Evolutionary conservation across 768 basidiomycete species (phyloP).

Genomic region (Boletales sp.): DNA sequence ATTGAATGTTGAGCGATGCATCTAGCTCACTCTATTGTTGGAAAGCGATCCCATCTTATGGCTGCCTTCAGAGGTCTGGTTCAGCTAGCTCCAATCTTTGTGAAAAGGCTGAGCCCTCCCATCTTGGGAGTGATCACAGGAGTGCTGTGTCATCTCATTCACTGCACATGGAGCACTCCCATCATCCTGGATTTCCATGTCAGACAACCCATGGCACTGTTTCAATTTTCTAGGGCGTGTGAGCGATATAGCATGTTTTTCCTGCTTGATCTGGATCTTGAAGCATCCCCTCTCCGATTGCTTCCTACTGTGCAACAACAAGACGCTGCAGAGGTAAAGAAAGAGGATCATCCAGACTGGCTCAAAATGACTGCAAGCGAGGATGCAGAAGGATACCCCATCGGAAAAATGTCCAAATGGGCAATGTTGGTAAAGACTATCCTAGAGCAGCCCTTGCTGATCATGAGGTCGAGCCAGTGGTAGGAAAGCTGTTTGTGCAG

Average conservation of each 20-base stretch:
- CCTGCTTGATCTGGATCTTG: neutral
- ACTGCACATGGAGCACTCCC: neutral
- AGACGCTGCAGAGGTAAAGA: neutral
- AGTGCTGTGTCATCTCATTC: conserved; percentile 4
- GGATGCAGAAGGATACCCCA: neutral
- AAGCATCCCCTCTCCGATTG: neutral
- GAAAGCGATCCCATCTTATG: conserved; percentile 4
- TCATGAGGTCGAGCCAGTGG: too few species aligned
- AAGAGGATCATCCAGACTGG: too few species aligned
- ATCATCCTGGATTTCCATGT: conserved; percentile 5
- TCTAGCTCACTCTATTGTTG: too few species aligned
- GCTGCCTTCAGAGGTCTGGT: conserved; percentile 2
- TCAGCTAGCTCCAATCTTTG: neutral
- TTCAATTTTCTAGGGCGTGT: neutral
- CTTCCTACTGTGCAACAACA: neutral
- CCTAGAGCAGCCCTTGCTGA: too few species aligned
- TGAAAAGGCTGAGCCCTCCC: neutral
- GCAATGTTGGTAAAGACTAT: neutral
- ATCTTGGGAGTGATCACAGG: conserved; percentile 11
- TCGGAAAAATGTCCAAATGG: neutral
- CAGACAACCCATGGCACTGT: neutral
- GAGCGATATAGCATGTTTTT: conserved; percentile 1
- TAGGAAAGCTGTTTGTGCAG: neutral
- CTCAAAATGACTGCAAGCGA: too few species aligned
- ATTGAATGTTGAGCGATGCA: too few species aligned